A percentile compares a stretch with the other conserved stretches of the same genome.
Evolutionary conservation across 225 moss, liverwort and hornwort genomes (phyloP).

Genomic region (Pseudisothecium myosuroides): DNA sequence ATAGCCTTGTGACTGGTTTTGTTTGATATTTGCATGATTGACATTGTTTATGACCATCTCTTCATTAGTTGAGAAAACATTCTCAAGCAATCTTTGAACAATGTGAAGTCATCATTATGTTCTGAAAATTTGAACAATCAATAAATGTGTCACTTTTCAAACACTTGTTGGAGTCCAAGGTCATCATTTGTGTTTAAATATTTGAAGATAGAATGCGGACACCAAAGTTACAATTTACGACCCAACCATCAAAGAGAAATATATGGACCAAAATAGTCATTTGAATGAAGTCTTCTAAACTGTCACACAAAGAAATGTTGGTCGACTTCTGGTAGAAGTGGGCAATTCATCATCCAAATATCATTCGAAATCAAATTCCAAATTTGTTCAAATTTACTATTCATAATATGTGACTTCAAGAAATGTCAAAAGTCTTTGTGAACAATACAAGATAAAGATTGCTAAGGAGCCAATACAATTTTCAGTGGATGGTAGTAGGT

Average conservation of each 20-base stretch:
- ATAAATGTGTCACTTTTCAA: background rate
- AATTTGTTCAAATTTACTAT: no score
- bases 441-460: no score
- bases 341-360: no score
- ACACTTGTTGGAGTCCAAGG: background rate
- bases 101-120: background rate
- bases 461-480: no score
- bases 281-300: no score
- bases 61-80: background rate
- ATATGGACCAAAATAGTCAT: background rate
- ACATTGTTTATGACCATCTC: no score
- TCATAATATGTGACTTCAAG: no score
- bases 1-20: no score
- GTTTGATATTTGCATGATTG: no score
- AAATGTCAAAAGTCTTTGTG: no score
- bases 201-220: background rate
- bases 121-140: background rate
- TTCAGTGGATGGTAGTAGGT: no score
- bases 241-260: background rate
- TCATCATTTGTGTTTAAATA: background rate
- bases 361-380: no score
- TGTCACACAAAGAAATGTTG: rapidly evolving
- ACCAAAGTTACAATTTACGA: background rate
- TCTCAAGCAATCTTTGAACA: background rate
- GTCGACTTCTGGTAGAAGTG: rapidly evolving